phyloP scores from a whole-genome alignment of 2,329 filamentous ascomycete genomes.

The Fusarium sp. region DNA sequence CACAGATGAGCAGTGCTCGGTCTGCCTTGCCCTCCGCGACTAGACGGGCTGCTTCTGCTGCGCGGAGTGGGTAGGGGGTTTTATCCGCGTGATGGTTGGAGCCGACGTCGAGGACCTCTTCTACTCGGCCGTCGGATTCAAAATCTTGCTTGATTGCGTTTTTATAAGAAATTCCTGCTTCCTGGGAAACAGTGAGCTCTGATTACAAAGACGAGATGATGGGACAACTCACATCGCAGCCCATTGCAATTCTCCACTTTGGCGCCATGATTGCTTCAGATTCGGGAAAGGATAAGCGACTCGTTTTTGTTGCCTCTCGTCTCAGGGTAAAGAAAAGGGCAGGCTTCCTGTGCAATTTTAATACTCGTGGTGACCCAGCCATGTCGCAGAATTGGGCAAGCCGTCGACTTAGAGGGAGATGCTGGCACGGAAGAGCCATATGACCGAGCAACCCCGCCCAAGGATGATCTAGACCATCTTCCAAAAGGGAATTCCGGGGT shows the following conservation, averaged over 20 bases:
- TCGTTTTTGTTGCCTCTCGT: background rate
- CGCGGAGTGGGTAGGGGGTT: slow-evolving; percentile 84
- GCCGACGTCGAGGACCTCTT: slow-evolving; percentile 79
- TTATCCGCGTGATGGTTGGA: slow-evolving; percentile 75
- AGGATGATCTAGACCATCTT: background rate
- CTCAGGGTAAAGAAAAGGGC: background rate
- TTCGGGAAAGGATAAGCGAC: slow-evolving; percentile 19
- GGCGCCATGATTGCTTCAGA: slow-evolving; percentile 54
- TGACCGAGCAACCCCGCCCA: slow-evolving; percentile 4
- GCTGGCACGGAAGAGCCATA: background rate
- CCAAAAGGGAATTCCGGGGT: slow-evolving; percentile 23
- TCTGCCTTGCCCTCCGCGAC: slow-evolving; percentile 75
- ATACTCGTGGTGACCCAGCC: background rate
- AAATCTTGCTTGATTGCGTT: slow-evolving; percentile 81
- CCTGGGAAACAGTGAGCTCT: slow-evolving; percentile 50
- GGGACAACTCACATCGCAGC: slow-evolving; percentile 61
- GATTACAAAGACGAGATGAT: background rate
- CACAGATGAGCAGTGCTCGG: slow-evolving; percentile 85
- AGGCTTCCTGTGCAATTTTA: slow-evolving; percentile 9
- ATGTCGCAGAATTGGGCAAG: slow-evolving; percentile 5
- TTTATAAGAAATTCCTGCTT: slow-evolving; percentile 84
- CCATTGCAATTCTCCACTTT: slow-evolving; percentile 65
- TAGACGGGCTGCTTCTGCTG: slow-evolving; percentile 76
- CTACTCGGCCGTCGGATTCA: slow-evolving; percentile 73
- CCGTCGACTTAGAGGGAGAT: background rate